These are phyloP conservation scores for Penicillium brevicompactum DNA, from an alignment of 2,329 filamentous ascomycete species.

Conservation along the genomic window DNA sequence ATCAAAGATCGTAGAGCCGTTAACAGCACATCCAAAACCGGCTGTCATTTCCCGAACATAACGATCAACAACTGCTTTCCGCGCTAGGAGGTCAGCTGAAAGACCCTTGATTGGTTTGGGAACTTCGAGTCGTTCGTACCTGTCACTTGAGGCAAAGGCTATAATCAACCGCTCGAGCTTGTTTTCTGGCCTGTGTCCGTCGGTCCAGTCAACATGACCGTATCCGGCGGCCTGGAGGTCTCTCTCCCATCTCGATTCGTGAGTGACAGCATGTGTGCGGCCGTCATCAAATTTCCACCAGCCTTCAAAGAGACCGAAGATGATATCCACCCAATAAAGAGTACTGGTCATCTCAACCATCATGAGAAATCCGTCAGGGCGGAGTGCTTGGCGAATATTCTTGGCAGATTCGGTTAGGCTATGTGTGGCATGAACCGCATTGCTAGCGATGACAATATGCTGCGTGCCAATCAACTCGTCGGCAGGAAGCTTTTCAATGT, in stretches of 20 bases:
- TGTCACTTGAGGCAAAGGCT: constrained; percentile 18
- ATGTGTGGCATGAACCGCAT: constrained; percentile 41
- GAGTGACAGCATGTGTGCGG: constrained; percentile 33
- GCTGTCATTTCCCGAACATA: neutral
- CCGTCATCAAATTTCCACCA: constrained; percentile 46
- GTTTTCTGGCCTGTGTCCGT: constrained; percentile 28
- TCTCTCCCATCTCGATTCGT: constrained; percentile 26
- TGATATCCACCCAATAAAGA: constrained; percentile 33
- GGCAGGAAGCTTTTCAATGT: constrained; percentile 33
- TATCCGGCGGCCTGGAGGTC: constrained; percentile 33
- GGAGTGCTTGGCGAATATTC: constrained; percentile 29
- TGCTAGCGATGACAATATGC: constrained; percentile 39
- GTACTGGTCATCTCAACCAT: constrained; percentile 36
- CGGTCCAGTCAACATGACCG: constrained; percentile 38
- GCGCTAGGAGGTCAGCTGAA: neutral
- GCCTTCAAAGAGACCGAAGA: constrained; percentile 40
- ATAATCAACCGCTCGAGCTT: constrained; percentile 28
- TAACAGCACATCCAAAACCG: neutral
- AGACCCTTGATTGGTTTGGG: neutral
- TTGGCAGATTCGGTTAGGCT: constrained; percentile 27
- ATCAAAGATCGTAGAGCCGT: neutral
- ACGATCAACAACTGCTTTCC: neutral
- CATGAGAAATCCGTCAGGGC: constrained; percentile 33
- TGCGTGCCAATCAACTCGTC: constrained; percentile 24
- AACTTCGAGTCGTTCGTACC: neutral